phyloP scores from a whole-genome alignment of 768 basidiomycete species.

The Boletus subcaerulescens region DNA sequence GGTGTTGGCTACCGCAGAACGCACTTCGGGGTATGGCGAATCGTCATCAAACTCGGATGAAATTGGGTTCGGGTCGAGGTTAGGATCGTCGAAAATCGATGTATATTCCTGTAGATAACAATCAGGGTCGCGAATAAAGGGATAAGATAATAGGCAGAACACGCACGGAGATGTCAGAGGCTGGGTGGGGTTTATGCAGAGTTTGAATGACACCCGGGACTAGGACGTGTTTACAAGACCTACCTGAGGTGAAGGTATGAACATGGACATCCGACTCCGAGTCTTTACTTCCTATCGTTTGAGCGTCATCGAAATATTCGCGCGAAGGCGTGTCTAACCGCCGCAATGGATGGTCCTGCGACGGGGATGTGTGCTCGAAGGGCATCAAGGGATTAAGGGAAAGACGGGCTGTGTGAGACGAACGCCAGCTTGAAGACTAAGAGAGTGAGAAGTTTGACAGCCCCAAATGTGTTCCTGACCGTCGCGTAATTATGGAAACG shows the following conservation, averaged over 20 bases:
- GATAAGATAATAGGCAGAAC: not conserved
- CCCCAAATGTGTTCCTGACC: conserved; percentile 14
- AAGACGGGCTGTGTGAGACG: conserved; percentile 2
- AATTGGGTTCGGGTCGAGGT: not conserved
- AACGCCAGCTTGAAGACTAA: conserved; percentile 3
- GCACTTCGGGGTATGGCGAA: conserved; percentile 3
- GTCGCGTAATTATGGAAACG: conserved; percentile 18
- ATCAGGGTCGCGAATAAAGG: not conserved
- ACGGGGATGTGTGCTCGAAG: conserved; percentile 7
- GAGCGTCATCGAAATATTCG: not conserved
- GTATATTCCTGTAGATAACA: conserved; percentile 32
- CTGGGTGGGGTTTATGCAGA: not conserved
- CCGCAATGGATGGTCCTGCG: not conserved
- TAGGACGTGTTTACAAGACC: not conserved
- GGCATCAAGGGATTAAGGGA: conserved; percentile 18
- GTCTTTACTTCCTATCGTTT: not conserved
- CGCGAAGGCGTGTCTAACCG: not conserved
- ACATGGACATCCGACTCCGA: conserved; percentile 37
- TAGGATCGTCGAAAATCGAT: not conserved
- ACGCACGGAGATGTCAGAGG: not conserved
- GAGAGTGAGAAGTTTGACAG: conserved; percentile 13
- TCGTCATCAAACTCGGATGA: not conserved
- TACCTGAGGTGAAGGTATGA: not conserved
- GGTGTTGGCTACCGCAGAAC: conserved; percentile 3
- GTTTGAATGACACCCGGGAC: not conserved